Base-by-base conservation (phyloP, 2,329 filamentous ascomycete genomes). In the Penicillium sp. region DNA sequence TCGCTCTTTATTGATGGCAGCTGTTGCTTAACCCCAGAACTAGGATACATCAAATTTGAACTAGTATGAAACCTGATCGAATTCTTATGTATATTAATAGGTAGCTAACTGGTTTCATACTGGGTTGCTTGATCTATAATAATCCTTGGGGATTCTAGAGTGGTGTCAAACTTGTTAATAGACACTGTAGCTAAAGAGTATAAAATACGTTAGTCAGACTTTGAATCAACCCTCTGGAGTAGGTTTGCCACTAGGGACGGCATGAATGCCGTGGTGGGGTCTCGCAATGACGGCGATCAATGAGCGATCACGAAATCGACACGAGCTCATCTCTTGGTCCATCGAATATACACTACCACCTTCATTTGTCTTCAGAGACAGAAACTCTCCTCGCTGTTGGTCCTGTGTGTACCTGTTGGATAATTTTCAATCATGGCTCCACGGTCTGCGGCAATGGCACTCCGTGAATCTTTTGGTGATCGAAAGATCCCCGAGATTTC, bases 401-500 rank as follows among this genome's bases (percentile, higher is more conserved):
- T 24, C 37, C 8, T 4, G 5, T 42, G 21, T 5, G 7, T 16
- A 16, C 3, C 16, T 16, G 28, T 7, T 7, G n/a, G 13, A 16
- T 43, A 6, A 18, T n/a, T 26, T 28, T 28, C 39, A 9, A 33
- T 9, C 28, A 45, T 45, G 42, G 26, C 26, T 45, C 26, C 42
- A 23, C 5, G 28, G 18, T 45, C 42, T 26, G 42, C 42, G 18
- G 47, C 47, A 5, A 50, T 50, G 23, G 19, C 47, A 2, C 47
- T 51, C 6, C 48, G 48, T 11, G 48, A 51, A 18, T 51, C 48
- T 2, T 51, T 51, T 21, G 48, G 71, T 16, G 71, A 73, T 44
- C 59, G 65, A 14, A 71, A 69, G 39, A 63, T 64, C 3, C 70
- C 69, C 9, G 70, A 71, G 34, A 73, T 73, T 40, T 69, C 59